Evolutionary conservation across 2,329 filamentous ascomycete genomes (phyloP), one percentile per base, ranked within the genome.

Genomic region (Aspergillus sp.): DNA sequence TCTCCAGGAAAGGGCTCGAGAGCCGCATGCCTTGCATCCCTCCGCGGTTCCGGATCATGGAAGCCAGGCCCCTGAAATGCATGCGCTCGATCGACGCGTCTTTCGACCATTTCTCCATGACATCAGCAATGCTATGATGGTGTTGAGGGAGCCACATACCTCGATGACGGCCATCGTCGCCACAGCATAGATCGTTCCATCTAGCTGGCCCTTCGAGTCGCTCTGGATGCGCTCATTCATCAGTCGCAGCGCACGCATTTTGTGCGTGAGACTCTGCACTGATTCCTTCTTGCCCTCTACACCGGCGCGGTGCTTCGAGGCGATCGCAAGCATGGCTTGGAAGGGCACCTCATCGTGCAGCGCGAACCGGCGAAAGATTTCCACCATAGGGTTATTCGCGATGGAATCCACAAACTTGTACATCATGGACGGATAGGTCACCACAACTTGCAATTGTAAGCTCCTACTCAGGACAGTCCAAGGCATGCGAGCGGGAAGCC

Each of bases 361-460:
- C 3, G 64, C 64, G 41, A 69, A 57, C 23, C 61, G 61, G 19
- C 61, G 64, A 42, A 69, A 69, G 50, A 69, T 69, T 36, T 59
- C 64, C 55, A 62, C 57, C 53, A 68, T 64, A 11, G 66, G 66
- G 42, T 69, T 68, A 29, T 62, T 55, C 40, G 63, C 58, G 7
- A 63, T 49, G 2, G 58, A 55, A 34, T 61, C 58, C 47, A 58
- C 61, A 52, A 69, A 64, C 48, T 68, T 69, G 52, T 69, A 69
- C 66, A 69, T 69, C 65, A 68, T 69, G 23, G 65, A 60, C n/a
- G 66, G 66, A 50, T 69, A 69, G 13, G 60, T 66, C 21, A 64
- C 61, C 36, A 68, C 60, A 59, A 66, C 66, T 69, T 55, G 9
- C 43, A 47, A 43, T 20, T 32, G 59, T 67, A 50, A 67, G 64